Evolutionary conservation across 352 stramenopile genomes (phyloP), one percentile per base, ranked within the genome.

Genomic region (Stephanocyclus meneghinianus): DNA sequence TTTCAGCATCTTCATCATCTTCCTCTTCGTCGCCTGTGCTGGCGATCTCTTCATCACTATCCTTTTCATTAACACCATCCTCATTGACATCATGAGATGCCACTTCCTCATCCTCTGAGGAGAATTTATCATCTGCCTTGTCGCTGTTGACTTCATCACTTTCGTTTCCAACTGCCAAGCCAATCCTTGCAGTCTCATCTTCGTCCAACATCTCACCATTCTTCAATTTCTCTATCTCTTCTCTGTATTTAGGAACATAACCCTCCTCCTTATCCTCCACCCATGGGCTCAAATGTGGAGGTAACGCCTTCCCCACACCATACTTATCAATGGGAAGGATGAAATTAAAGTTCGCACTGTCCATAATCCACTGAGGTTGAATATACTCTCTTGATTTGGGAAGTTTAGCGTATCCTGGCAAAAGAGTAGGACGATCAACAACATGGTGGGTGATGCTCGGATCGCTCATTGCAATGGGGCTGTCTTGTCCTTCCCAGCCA

Each of bases 301-400:
- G 97, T 64, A 99, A 91, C 26, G 92, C 86, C 1, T 85, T 72
- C 16, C 97, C 97, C n/a, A 97, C 95, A 35, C 89, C 89, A 85
- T 99, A 99, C 47, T 92, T 94, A 15, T 91, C 85, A 35, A 97
- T 86, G 2, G 97, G 97, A 56, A 99, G 81, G 40, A 98, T 56
- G 50, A 99, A 93, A 44, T 95, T 90, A 71, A 98, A 98, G 89
- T 99, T 99, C 35, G 98, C 91, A 35, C 91, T 96, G 91, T 99
- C 97, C 62, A 99, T 96, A 29, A 99, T 91, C 97, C 97, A 99
- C 86, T 99, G 97, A 42, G 97, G 97, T 90, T 99, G 97, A 51
- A 99, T 92, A 77, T 97, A 99, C 87, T 99, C 97, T 78, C 96
- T 92, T 11, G 84, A 90, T 61, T 92, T 91, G 5, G 81, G 83